Conservation (phyloP, 2,329 filamentous ascomycete species). For the Colletotrichum lindemuthianum region DNA sequence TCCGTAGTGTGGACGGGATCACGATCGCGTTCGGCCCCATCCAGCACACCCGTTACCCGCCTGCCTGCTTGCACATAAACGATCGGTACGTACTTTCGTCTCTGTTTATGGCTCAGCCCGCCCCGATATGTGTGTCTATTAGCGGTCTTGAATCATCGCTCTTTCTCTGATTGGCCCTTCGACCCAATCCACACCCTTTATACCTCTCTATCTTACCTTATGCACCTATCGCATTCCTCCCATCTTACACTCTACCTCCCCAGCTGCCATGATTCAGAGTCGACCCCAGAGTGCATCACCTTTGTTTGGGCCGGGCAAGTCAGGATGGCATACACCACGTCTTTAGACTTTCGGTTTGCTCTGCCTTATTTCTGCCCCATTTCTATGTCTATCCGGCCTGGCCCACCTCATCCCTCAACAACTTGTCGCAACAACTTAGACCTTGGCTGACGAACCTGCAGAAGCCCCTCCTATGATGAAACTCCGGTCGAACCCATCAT, state of each 20-base stretch:
- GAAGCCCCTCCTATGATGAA: slow-evolving; percentile 35
- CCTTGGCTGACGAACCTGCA: slow-evolving; percentile 15
- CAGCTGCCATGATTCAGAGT: slow-evolving; percentile 29
- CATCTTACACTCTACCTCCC: slow-evolving; percentile 4
- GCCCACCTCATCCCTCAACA: slow-evolving; percentile 14
- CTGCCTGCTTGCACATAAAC: neutral
- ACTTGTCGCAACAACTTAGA: neutral
- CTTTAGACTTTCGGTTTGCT: slow-evolving; percentile 20
- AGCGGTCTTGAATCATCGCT: no score
- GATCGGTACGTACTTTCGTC: slow-evolving; percentile 15
- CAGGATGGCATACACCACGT: slow-evolving; percentile 32
- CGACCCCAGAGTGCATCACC: slow-evolving; percentile 27
- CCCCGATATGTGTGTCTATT: no score
- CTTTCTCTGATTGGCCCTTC: slow-evolving; percentile 8
- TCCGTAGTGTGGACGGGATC: slow-evolving; percentile 34
- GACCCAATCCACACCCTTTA: neutral
- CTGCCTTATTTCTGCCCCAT: slow-evolving; percentile 2
- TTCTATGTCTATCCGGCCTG: slow-evolving; percentile 2
- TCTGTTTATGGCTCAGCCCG: neutral
- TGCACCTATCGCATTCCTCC: slow-evolving; percentile 17
- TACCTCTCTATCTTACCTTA: neutral
- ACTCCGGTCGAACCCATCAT: slow-evolving; percentile 37
- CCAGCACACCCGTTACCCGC: slow-evolving; percentile 19
- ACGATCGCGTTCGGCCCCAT: slow-evolving; percentile 34
- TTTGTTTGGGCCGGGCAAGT: slow-evolving; percentile 26